Conservation (phyloP, 257 asterid genomes). For the Lantana camara region DNA sequence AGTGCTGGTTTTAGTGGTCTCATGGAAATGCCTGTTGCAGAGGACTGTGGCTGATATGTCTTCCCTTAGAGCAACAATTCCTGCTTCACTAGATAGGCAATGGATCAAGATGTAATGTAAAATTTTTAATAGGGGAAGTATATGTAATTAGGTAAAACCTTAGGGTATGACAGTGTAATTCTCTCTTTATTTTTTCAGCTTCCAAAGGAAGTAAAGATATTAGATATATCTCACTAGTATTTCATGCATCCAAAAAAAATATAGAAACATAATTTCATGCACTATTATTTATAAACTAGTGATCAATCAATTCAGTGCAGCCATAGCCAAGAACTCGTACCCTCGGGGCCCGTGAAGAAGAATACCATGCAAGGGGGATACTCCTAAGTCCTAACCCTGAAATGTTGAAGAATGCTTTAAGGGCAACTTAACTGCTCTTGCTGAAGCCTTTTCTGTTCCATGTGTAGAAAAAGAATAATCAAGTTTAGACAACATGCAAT, state of each 20-base stretch:
- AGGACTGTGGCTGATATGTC: constrained; percentile 72
- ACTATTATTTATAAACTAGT: too few relatives aligned
- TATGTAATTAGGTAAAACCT: too few relatives aligned
- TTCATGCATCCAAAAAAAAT: too few relatives aligned
- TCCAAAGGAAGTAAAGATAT: too few relatives aligned
- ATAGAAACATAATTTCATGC: neutral
- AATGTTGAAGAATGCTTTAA: constrained; percentile 72
- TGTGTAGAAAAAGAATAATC: constrained; percentile 14
- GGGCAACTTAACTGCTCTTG: constrained; percentile 99
- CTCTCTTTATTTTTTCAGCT: too few relatives aligned
- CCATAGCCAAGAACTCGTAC: constrained; percentile 25
- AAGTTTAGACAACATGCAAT: constrained; percentile 21
- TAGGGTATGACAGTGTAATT: too few relatives aligned
- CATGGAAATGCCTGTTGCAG: constrained; percentile 67
- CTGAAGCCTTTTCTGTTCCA: constrained; percentile 85
- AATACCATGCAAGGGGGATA: constrained; percentile 80
- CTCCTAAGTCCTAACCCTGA: constrained; percentile 77
- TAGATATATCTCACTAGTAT: constrained; percentile 50
- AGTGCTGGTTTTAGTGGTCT: constrained; percentile 70
- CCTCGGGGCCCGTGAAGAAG: constrained; percentile 99
- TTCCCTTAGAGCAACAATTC: constrained; percentile 84
- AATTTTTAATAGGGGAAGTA: too few relatives aligned
- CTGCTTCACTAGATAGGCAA: constrained; percentile 89
- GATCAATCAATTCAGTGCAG: too few relatives aligned
- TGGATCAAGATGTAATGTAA: too few relatives aligned